Evolutionary conservation across 2,329 filamentous ascomycete species (phyloP), one percentile per base, ranked within the genome.

Genomic region (Grosmannia clavigera): DNA sequence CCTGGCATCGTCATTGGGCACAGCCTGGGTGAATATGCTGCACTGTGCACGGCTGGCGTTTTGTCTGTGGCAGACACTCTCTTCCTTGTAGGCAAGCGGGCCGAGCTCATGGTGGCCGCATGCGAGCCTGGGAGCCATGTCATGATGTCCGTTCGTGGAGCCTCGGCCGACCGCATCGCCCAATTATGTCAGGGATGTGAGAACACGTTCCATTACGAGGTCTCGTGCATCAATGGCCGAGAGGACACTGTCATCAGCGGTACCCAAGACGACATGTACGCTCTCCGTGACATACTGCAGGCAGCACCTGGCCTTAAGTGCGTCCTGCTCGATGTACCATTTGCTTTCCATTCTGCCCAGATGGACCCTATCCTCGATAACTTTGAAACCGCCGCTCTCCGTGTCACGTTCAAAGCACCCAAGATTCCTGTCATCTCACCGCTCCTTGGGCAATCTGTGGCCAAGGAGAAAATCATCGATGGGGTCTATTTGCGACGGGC

Each of bases 201-300:
- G 33, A 35, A 35, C 5, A 60, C 52, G 65, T 54, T 63, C 70
- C 55, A 73, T 67, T 35, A 73, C 57, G 70, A 73, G 59, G 46
- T 71, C 3, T 79, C 85, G 1, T 90, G 86, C 70, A 77, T 86
- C 68, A 90, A 90, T 67, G 79, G 80, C 0, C 80, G 80, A 0
- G 73, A 78, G 48, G 81, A 85, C 66, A 85, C 80, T 38, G 84
- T 88, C 16, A 71, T 87, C 25, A 80, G 80, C 65, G 76, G 83
- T 25, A 9, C 19, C 4, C 51, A 31, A n/a, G 9, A 11, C 11
- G 51, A 33, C 12, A 16, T 31, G 12, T 14, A 33, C 14, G 51
- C 51, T 7, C 14, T 19, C 2, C 27, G 19, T 35, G 33, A 35
- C 33, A 35, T 35, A 11, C 33, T 35, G 33, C 33, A 35, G 33